Evolutionary conservation across 176 grass and related monocot genomes (phyloP), one percentile per base, ranked within the genome.

Genomic region (Triticum timopheevii): DNA sequence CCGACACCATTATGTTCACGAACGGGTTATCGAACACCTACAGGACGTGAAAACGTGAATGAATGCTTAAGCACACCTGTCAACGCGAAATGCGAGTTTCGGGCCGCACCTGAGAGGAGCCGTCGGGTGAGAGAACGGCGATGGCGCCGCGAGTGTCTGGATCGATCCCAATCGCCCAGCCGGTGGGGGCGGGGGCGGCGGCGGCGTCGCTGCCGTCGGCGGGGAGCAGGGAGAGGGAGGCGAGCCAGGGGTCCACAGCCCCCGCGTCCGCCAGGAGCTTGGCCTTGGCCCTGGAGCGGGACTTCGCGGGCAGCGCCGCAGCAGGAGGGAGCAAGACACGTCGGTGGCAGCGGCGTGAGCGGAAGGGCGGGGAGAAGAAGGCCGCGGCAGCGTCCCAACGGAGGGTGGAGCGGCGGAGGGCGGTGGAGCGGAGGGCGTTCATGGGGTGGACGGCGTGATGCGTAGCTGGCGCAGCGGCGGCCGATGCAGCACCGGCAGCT

Each of bases 11-110:
- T 77, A 96, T 88, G 84, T 88, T 84, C 86, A 98, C 77, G 76
- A 73, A 79, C 0, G 97, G 97, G 24, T 91, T 92, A 76, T 98
- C 94, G 77, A 94, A 96, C 63, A 96, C 97, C 97, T 98, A 70
- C 74, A 86, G 58, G 59, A 75, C 68, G 76, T 54, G 47, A 34
- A 77, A 58, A 56, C 4, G 74, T 39, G 19, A 62, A 74, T 17
- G 17, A 13, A 36, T 24, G 64, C 54, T 84, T 45, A 84, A 52
- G n/a, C 69, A 69, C 56, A 28, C 42, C 5, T 3, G 10, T 20
- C 20, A 6, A 80, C 19, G 69, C 13, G 49, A 42, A 79, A 84
- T 47, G 77, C 35, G 56, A 72, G 13, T 3, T 15, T 52, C 31
- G 59, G 36, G 45, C 4, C 59, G 61, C 40, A 89, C 93, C 82